A percentile compares a stretch with the other conserved stretches of the same genome.
Evolutionary conservation across 2,329 filamentous ascomycete genomes (phyloP).

Genomic region (Colletotrichum zoysiae): DNA sequence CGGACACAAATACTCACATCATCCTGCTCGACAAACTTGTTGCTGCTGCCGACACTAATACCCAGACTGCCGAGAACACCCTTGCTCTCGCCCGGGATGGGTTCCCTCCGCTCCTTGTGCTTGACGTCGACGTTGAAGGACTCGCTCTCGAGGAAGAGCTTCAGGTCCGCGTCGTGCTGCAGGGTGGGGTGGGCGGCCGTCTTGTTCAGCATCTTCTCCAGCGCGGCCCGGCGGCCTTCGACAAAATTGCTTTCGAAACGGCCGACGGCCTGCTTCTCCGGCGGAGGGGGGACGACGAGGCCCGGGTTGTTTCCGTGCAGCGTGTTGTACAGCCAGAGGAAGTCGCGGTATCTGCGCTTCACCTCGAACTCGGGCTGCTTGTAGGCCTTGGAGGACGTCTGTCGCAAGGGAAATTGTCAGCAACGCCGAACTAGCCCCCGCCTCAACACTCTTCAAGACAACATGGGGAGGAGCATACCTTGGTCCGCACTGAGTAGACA

Average conservation of each 20-base stretch:
- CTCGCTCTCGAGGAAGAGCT: conserved; percentile 97
- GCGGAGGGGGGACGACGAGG: conserved; percentile 93
- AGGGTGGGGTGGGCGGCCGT: conserved; percentile 88
- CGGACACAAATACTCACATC: conserved; percentile 71
- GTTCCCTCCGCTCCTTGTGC: conserved; percentile 94
- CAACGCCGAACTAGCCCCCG: neutral
- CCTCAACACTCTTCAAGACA: neutral
- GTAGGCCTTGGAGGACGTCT: conserved; percentile 97
- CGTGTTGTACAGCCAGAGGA: conserved; percentile 96
- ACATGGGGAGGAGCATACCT: conserved; percentile 64
- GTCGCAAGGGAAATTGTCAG: conserved; percentile 39
- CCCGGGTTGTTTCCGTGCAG: conserved; percentile 95
- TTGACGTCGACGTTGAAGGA: conserved; percentile 97
- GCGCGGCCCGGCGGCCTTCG: conserved; percentile 87
- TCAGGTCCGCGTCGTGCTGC: conserved; percentile 93
- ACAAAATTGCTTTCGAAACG: conserved; percentile 98
- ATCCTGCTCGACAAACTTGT: conserved; percentile 97
- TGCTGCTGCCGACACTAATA: conserved; percentile 79
- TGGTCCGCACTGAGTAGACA: conserved; percentile 95
- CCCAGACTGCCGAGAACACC: conserved; percentile 90
- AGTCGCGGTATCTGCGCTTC: conserved; percentile 93
- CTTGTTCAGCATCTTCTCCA: conserved; percentile 99
- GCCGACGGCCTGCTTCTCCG: conserved; percentile 97
- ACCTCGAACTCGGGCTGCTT: conserved; percentile 93
- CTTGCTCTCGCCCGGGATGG: conserved; percentile 88